Percentiles rank a stretch among this genome's conserved stretches.
phyloP scores from a whole-genome alignment of 208 protist species.

The Borovskyia barvae region DNA sequence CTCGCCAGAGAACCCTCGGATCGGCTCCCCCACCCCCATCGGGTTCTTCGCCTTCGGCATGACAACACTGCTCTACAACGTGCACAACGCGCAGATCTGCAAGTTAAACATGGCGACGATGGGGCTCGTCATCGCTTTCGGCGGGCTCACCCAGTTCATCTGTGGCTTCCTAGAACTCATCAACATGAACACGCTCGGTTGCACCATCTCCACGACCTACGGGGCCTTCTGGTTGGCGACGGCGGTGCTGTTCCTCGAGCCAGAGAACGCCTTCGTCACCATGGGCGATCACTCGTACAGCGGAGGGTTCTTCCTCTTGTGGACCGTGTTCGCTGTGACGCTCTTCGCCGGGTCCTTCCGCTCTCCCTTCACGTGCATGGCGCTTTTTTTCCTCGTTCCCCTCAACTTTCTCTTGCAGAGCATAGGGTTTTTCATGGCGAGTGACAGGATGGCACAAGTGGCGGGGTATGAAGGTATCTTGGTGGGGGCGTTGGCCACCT shows the following conservation, averaged over 20 bases:
- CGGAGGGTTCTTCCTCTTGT: constrained; percentile 26
- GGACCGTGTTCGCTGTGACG: constrained; percentile 16
- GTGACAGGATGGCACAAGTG: constrained; percentile 15
- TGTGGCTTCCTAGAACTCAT: constrained; percentile 54
- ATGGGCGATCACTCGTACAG: constrained; percentile 12
- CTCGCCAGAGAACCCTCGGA: constrained; percentile 21
- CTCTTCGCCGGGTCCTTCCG: constrained; percentile 22
- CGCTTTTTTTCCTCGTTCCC: constrained; percentile 27
- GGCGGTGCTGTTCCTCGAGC: constrained; percentile 30
- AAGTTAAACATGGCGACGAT: constrained; percentile 34
- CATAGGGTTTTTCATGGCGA: constrained; percentile 25
- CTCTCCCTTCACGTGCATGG: constrained; percentile 23
- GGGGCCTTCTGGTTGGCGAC: constrained; percentile 57
- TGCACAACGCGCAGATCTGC: constrained; percentile 48
- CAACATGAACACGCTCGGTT: constrained; percentile 59
- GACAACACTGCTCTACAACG: constrained; percentile 58
- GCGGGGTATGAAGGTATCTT: constrained; percentile 54
- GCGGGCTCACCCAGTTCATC: constrained; percentile 55
- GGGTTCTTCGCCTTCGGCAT: constrained; percentile 69
- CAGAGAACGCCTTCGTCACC: constrained; percentile 12
- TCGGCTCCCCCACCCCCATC: constrained; percentile 36
- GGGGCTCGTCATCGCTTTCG: constrained; percentile 43
- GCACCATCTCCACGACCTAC: constrained; percentile 42
- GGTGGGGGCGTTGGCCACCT: constrained; percentile 45
- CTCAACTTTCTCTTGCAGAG: constrained; percentile 29